Base-by-base conservation (phyloP, 108 stramenopile species). In the Chaetoceros muelleri region DNA sequence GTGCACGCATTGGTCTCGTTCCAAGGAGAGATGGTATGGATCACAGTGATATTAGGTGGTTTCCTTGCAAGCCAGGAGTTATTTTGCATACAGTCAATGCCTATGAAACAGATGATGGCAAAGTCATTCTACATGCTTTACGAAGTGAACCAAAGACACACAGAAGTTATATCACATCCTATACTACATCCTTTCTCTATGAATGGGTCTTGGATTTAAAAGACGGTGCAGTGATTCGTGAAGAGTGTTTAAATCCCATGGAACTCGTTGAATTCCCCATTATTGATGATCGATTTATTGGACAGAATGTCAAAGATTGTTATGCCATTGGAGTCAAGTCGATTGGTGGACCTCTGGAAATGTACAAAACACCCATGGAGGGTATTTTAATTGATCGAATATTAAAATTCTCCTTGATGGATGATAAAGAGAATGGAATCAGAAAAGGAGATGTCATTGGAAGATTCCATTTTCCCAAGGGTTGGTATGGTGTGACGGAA, bases 61-160 rank as follows among this genome's bases (percentile, higher is more conserved):
- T 67, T 62, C 60, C 61, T 30, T 24, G 26, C 18, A 52, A 67
- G 24, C 34, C 57, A 21, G 74, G 74, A 16, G 69, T 75, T 34
- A 61, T 75, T 16, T 34, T 75, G 27, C 74, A 75, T 46, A 29
- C 56, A 16, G 70, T 26, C 3, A 70, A 65, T 61, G 74, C 74
- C 18, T 69, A 58, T 46, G 73, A 75, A 66, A 28, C 19, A 3
- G 44, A 30, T 2, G 59, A 70, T 56, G 70, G 61, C 20, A 67
- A 52, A 3, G 69, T 75, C 1, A 48, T 68, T 18, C 24, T 75
- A 10, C 74, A 70, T 30, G 74, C 48, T 5, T 53, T 71, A 13
- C 34, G 49, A 46, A 30, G 27, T 22, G 31, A 46, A 3, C 74
- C 74, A 2, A 62, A 23, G 3, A 48, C 45, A 8, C 28, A 52